Evolutionary conservation across 495 filamentous ascomycete species (phyloP), one percentile per base, ranked within the genome.

Genomic region (Hypoxylon lienhwacheense): DNA sequence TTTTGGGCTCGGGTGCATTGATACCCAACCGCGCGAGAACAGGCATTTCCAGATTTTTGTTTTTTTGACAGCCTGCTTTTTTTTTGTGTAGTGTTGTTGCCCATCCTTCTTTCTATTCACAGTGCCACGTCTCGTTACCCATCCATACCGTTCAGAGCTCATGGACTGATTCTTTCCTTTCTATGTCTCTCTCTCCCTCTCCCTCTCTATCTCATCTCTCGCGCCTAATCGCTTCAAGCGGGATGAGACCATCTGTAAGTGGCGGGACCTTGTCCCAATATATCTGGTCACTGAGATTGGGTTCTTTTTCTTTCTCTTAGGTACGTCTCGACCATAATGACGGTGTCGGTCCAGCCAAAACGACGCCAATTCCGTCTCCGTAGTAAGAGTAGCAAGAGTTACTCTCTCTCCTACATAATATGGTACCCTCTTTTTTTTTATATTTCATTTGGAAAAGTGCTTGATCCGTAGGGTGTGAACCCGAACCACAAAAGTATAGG

Each of bases 1-100:
- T 37, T 59, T 67, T 59, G 47, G 66, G 66, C 66, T 59, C 60
- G 34, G 21, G 59, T 60, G 66, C 66, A 68, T 68, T 66, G 66
- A 61, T 68, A 68, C 66, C 66, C 66, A 68, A 68, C 56, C 52
- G 40, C 52, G 40, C 46, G 50, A 54, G 49, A 60, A 57, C 60
- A 59, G 58, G 56, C 49, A 51, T 48, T 64, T 53, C 53, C 47
- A 47, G 19, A 17, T 47, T 53, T 57, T 51, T 47, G 24, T 29
- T 35, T 22, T 34, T 19, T 26, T 33, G 44, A 29, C 48, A 41
- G 42, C 36, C 51, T 64, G 50, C 47, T 50, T 57, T 60, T 55
- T 43, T 22, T n/a, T n/a, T n/a, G n/a, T n/a, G n/a, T n/a, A n/a
- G n/a, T n/a, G n/a, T n/a, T n/a, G n/a, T n/a, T n/a, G n/a, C 5